These are phyloP conservation scores for Panaeolus cyanescens DNA, from an alignment of 768 basidiomycete genomes.

Conservation along the genomic window DNA sequence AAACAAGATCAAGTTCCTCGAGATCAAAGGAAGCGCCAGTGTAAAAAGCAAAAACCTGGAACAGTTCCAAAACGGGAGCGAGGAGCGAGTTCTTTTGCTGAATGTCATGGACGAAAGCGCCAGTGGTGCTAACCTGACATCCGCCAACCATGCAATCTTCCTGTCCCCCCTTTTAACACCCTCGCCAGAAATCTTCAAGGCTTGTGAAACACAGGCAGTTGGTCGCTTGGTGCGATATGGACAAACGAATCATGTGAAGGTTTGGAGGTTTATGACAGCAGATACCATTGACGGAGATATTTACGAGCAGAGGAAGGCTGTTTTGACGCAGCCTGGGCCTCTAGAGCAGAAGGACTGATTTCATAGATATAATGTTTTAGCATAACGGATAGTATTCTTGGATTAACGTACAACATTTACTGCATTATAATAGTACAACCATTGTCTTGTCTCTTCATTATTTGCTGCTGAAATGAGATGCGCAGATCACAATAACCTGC, in stretches of 20 bases:
- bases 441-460: not conserved
- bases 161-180: conserved; percentile 86
- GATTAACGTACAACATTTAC: not conserved
- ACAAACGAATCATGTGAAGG: conserved; percentile 76
- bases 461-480: no score
- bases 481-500: no score
- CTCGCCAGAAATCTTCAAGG: conserved; percentile 82
- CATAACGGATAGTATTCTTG: not conserved
- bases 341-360: not conserved
- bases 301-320: conserved; percentile 53
- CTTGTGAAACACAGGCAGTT: conserved; percentile 81
- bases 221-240: conserved; percentile 85
- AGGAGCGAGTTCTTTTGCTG: conserved; percentile 80
- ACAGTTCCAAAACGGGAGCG: conserved; percentile 80
- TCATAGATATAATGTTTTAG: not conserved
- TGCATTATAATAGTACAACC: not conserved
- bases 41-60: conserved; percentile 82
- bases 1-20: conserved; percentile 73
- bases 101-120: conserved; percentile 96
- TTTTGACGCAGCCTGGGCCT: conserved; percentile 5
- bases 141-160: conserved; percentile 94
- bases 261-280: conserved; percentile 82
- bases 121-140: conserved; percentile 91
- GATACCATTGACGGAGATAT: conserved; percentile 91
- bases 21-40: conserved; percentile 78